These are phyloP conservation scores for Allantophomopsis cytisporea DNA, from an alignment of 2,329 filamentous ascomycete genomes.

Conservation along the genomic window DNA sequence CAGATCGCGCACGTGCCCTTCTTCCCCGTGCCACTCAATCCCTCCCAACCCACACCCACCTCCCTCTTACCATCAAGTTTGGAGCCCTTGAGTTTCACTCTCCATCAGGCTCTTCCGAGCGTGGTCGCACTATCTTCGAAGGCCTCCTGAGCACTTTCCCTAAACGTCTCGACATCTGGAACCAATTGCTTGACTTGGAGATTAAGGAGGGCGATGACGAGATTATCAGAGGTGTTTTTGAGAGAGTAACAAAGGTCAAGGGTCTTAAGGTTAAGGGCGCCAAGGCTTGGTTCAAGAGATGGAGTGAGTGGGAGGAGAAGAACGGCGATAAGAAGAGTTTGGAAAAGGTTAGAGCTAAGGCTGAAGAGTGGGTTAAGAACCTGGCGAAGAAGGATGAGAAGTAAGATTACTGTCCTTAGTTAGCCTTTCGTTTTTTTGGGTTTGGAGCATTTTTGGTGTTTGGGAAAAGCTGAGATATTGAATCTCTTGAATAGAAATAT, in stretches of 20 bases:
- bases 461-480: too few species aligned
- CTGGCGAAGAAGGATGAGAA: constrained; percentile 17
- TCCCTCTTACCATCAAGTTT: constrained; percentile 73
- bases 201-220: constrained; percentile 42
- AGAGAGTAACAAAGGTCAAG: constrained; percentile 58
- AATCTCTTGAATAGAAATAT: too few species aligned
- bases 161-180: constrained; percentile 88
- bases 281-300: constrained; percentile 80
- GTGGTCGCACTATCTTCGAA: constrained; percentile 89
- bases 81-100: constrained; percentile 86
- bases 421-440: too few species aligned
- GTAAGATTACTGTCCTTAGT: neutral
- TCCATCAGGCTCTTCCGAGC: constrained; percentile 69
- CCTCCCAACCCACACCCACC: constrained; percentile 50
- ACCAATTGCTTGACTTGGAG: constrained; percentile 81
- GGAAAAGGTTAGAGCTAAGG: constrained; percentile 57
- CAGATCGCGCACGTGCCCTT: constrained; percentile 64
- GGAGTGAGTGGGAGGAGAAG: constrained; percentile 78
- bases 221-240: constrained; percentile 64
- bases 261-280: constrained; percentile 71
- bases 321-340: constrained; percentile 55
- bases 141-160: constrained; percentile 72
- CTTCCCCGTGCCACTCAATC: constrained; percentile 77
- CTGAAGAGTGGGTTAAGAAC: constrained; percentile 53
- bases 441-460: too few species aligned